Base-by-base conservation (phyloP, 2,329 filamentous ascomycete genomes). In the Sodiomyces alkalinus region DNA sequence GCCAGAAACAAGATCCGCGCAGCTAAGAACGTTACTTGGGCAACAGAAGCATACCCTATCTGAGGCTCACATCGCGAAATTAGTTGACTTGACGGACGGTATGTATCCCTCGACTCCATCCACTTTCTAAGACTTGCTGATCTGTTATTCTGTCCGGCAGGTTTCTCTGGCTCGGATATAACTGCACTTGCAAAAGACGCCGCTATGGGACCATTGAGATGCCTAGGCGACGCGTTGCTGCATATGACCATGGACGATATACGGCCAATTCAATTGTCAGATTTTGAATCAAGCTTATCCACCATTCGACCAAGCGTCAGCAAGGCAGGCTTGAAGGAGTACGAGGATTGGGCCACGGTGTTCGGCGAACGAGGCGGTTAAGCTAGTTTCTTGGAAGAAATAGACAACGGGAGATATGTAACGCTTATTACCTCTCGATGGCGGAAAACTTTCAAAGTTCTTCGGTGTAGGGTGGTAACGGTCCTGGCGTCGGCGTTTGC, bases 101-200 rank as follows among this genome's bases (percentile, higher is more conserved):
- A 58, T 22, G 13, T 30, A 16, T 12, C 6, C 7, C 6, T 14
- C n/a, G 13, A 31, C 17, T 12, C 6, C 7, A 9, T 14, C n/a
- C 15, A 18, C 11, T 15, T 6, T 7, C 12, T 11, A 22, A 3
- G 14, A 15, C n/a, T 23, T 13, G 6, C 14, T 27, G 3, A 13
- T 24, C n/a, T 22, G 17, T 41, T 34, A 16, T 33, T 41, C 22
- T 29, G 22, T 7, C 18, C 21, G 20, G 9, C 31, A 94, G 86
- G 85, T n/a, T 98, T 93, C 55, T 94, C 85, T 7, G 90, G 90
- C 24, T 93, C 85, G 2, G 90, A 98, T 45, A 93, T 98, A 39
- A 96, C 90, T 14, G 86, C 90, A 2, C 62, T 98, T 7, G 90
- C 90, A 6, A 98, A 98, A 54, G 90, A 98, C 48, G 90, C 90